Evolutionary conservation across 352 stramenopile genomes (phyloP).

Genomic region (Phytophthora cactorum): DNA sequence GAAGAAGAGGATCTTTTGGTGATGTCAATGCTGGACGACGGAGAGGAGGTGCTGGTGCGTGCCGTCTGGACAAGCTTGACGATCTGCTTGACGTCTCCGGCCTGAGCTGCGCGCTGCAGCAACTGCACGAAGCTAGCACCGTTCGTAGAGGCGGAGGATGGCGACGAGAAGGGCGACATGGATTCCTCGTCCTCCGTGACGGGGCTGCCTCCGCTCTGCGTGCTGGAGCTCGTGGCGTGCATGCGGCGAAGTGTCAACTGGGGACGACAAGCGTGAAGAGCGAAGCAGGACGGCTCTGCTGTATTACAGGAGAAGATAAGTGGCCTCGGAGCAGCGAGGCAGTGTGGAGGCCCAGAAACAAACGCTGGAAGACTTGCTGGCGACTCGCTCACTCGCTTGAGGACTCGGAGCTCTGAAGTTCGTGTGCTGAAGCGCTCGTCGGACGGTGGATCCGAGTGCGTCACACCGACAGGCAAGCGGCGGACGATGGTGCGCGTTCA

Average conservation of each 20-base stretch:
- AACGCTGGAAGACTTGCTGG: conserved; percentile 21
- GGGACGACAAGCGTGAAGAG: not conserved
- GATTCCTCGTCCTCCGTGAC: conserved; percentile 61
- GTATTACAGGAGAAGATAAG: not conserved
- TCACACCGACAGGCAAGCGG: conserved; percentile 31
- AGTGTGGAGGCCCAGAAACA: not conserved
- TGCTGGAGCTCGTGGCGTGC: conserved; percentile 49
- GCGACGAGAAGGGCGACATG: conserved; percentile 45
- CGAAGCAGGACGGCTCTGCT: not conserved
- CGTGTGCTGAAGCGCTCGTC: conserved; percentile 21
- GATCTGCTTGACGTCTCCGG: conserved; percentile 54
- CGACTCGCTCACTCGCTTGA: conserved; percentile 17
- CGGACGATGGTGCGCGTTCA: conserved; percentile 27
- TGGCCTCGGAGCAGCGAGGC: not conserved
- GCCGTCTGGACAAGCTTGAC: conserved; percentile 50
- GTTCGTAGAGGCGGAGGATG: conserved; percentile 35
- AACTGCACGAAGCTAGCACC: conserved; percentile 35
- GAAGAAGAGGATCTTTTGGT: conserved; percentile 28
- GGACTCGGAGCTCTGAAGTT: conserved; percentile 22
- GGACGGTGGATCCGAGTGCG: conserved; percentile 9
- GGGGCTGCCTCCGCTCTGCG: conserved; percentile 60
- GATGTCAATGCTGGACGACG: conserved; percentile 32
- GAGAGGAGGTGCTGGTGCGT: conserved; percentile 26
- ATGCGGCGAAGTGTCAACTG: conserved; percentile 32
- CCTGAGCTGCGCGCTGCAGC: conserved; percentile 53